phyloP scores from a whole-genome alignment of 164 flowering plant genomes.

The Stephania yunnanensis region DNA sequence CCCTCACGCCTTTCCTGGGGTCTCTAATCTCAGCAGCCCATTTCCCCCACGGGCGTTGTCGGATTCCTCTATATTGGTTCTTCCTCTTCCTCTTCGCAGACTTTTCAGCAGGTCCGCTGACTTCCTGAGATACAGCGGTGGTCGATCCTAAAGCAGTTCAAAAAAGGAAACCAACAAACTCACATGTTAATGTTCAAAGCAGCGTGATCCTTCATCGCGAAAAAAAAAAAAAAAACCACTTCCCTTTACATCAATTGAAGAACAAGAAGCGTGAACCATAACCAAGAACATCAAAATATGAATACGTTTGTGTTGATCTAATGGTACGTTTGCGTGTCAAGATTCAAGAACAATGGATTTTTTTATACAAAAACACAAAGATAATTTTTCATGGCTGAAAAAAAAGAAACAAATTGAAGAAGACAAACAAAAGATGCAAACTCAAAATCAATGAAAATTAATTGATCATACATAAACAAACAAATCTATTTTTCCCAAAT shows the following conservation, averaged over 20 bases:
- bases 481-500: neutral
- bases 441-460: no score
- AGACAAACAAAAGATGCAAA: neutral
- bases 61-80: conserved; percentile 89
- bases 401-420: neutral
- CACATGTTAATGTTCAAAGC: neutral
- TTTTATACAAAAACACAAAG: no score
- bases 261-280: neutral
- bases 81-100: conserved; percentile 86
- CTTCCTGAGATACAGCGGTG: conserved; percentile 38
- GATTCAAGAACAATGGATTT: no score
- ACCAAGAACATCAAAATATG: neutral
- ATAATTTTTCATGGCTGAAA: neutral
- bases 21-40: conserved; percentile 99
- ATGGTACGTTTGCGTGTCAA: no score
- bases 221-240: neutral
- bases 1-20: conserved; percentile 90
- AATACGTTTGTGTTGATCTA: no score
- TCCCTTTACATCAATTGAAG: neutral
- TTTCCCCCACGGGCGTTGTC: conserved; percentile 99
- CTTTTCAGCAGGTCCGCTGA: conserved; percentile 55
- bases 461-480: neutral
- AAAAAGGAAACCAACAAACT: conserved; percentile 2
- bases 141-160: conserved; percentile 27
- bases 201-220: neutral